A percentile compares a stretch with the other conserved stretches of the same genome.
phyloP scores from a whole-genome alignment of 1,284 basidiomycete genomes.

The Coniophora puteana region DNA sequence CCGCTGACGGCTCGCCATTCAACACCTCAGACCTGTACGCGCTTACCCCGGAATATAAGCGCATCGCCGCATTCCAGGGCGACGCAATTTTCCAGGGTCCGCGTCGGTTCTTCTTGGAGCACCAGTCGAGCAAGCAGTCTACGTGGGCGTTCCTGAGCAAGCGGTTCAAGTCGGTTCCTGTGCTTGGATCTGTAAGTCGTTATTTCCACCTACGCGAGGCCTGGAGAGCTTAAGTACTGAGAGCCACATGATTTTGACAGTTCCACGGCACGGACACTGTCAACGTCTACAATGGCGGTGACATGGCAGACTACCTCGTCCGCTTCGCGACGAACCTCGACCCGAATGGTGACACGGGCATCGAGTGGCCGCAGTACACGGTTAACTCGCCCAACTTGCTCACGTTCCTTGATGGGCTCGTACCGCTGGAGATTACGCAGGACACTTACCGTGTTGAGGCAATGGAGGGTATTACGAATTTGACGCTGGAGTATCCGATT shows the following conservation, averaged over 20 bases:
- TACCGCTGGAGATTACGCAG: conserved; percentile 21
- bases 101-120: conserved; percentile 17
- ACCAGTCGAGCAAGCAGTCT: conserved; percentile 19
- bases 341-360: conserved; percentile 17
- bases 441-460: conserved; percentile 29
- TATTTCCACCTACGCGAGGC: too few species aligned
- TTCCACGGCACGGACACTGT: conserved; percentile 14
- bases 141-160: conserved; percentile 26
- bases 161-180: conserved; percentile 12
- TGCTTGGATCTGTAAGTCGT: conserved; percentile 18
- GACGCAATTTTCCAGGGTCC: conserved; percentile 25
- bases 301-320: conserved; percentile 20
- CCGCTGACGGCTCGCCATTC: conserved; percentile 19
- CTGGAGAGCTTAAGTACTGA: neutral
- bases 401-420: conserved; percentile 19
- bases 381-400: conserved; percentile 16
- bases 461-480: too few species aligned
- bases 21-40: conserved; percentile 14
- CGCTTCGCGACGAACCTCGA: conserved; percentile 22
- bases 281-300: conserved; percentile 11
- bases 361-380: conserved; percentile 17
- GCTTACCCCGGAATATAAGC: conserved; percentile 24
- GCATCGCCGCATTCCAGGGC: conserved; percentile 24
- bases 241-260: neutral
- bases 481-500: too few species aligned